phyloP scores from a whole-genome alignment of 495 filamentous ascomycete species.

The Endocarpon pusillum region DNA sequence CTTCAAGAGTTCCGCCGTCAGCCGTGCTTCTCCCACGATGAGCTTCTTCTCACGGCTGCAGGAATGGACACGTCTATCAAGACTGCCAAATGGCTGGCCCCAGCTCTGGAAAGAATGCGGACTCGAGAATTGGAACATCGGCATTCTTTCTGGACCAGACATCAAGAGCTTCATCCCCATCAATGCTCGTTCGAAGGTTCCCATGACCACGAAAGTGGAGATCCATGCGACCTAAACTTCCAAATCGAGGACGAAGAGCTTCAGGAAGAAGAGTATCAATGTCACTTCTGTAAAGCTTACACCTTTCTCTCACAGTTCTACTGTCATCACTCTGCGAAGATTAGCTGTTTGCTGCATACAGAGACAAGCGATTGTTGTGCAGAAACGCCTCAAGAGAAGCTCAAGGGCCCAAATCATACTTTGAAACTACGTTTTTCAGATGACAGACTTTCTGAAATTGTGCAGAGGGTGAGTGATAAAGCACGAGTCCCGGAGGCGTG shows the following conservation, averaged over 20 bases:
- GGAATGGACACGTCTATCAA: constrained; percentile 67
- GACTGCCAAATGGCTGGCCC: constrained; percentile 86
- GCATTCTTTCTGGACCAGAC: constrained; percentile 44
- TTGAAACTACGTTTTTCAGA: constrained; percentile 62
- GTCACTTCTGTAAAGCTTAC: constrained; percentile 80
- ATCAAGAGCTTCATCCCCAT: constrained; percentile 35
- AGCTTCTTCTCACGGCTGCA: constrained; percentile 79
- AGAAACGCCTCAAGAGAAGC: constrained; percentile 36
- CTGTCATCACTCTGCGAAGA: constrained; percentile 60
- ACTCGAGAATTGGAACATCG: constrained; percentile 55
- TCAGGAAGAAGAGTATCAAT: constrained; percentile 79
- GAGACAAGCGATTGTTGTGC: constrained; percentile 68
- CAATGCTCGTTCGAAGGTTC: constrained; percentile 26
- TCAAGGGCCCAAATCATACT: constrained; percentile 44
- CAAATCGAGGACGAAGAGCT: constrained; percentile 53
- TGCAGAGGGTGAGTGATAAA: constrained; percentile 69
- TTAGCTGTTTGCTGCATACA: constrained; percentile 63
- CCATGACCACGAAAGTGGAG: constrained; percentile 12
- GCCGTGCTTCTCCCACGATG: constrained; percentile 94
- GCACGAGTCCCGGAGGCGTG: constrained; percentile 73
- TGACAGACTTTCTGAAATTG: constrained; percentile 43
- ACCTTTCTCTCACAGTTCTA: constrained; percentile 81
- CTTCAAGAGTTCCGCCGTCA: constrained; percentile 78
- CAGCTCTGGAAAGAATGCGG: constrained; percentile 62
- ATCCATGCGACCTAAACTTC: constrained; percentile 26